Conservation (phyloP, 2,329 filamentous ascomycete genomes). For the Aspergillus versicolor region DNA sequence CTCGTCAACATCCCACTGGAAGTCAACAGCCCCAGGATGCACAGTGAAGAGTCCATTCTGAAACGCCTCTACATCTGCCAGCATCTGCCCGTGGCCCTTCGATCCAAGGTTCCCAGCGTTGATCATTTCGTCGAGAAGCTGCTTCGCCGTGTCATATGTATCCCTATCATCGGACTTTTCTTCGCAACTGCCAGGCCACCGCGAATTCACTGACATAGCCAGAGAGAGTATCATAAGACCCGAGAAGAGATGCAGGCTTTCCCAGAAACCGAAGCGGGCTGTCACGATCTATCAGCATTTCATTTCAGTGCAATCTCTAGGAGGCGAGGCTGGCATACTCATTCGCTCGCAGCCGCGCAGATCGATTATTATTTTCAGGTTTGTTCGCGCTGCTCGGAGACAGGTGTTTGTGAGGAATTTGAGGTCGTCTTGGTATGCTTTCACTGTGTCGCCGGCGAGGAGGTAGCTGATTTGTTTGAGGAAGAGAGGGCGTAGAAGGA, state of each 20-base stretch:
- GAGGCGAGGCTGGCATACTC: background rate
- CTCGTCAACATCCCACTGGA: background rate
- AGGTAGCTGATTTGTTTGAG: slow-evolving; percentile 8
- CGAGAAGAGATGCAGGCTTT: slow-evolving; percentile 26
- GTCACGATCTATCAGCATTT: background rate
- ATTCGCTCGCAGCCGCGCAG: background rate
- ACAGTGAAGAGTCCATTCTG: background rate
- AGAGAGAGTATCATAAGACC: slow-evolving; percentile 20
- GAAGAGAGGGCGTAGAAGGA: slow-evolving; percentile 13
- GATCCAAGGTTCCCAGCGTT: slow-evolving; percentile 3
- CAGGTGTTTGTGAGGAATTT: background rate
- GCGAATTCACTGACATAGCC: slow-evolving; percentile 4
- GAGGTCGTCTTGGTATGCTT: background rate
- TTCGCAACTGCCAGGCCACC: background rate
- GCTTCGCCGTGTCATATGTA: background rate
- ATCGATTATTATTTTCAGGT: background rate
- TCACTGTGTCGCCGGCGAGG: background rate
- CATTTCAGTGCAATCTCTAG: too few species aligned
- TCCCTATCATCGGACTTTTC: background rate
- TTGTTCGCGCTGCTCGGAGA: background rate
- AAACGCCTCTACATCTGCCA: slow-evolving; percentile 2
- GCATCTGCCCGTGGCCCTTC: slow-evolving; percentile 11
- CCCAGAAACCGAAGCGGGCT: slow-evolving; percentile 26
- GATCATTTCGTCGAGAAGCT: slow-evolving; percentile 1
- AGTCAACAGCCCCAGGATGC: background rate